phyloP scores from a whole-genome alignment of 805 yeast species.

The Debaryomyces maramus region DNA sequence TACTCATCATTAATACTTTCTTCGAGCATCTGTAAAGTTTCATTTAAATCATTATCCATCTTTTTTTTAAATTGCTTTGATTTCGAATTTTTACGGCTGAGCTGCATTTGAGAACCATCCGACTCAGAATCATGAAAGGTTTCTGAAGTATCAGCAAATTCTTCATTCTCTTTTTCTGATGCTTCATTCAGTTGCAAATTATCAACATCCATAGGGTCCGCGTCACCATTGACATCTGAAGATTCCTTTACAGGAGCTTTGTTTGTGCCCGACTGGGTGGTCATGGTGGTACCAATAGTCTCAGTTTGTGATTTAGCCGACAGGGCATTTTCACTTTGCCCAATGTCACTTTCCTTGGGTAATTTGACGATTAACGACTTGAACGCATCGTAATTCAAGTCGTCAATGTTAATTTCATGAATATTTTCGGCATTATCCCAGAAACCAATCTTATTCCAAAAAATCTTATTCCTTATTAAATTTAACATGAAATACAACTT shows the following conservation, averaged over 20 bases:
- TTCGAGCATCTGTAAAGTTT: slow-evolving; percentile 39
- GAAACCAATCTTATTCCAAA: slow-evolving; percentile 81
- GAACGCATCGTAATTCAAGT: slow-evolving; percentile 21
- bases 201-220: neutral
- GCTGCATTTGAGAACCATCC: neutral
- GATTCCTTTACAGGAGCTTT: neutral
- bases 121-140: slow-evolving; percentile 4
- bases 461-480: slow-evolving; percentile 67
- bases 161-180: slow-evolving; percentile 12
- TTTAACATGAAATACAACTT: slow-evolving; percentile 53
- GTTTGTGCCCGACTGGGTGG: neutral
- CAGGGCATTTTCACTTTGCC: neutral
- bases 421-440: slow-evolving; percentile 57
- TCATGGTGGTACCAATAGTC: neutral
- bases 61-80: slow-evolving; percentile 35
- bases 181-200: neutral
- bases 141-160: slow-evolving; percentile 21
- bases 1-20: slow-evolving; percentile 30
- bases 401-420: slow-evolving; percentile 27
- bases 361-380: slow-evolving; percentile 10
- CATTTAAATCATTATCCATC: slow-evolving; percentile 34
- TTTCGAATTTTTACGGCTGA: slow-evolving; percentile 30
- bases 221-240: neutral
- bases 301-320: neutral
- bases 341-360: neutral